Evolutionary conservation across 306 rosid genomes (phyloP).

Genomic region (Psophocarpus tetragonolobus): DNA sequence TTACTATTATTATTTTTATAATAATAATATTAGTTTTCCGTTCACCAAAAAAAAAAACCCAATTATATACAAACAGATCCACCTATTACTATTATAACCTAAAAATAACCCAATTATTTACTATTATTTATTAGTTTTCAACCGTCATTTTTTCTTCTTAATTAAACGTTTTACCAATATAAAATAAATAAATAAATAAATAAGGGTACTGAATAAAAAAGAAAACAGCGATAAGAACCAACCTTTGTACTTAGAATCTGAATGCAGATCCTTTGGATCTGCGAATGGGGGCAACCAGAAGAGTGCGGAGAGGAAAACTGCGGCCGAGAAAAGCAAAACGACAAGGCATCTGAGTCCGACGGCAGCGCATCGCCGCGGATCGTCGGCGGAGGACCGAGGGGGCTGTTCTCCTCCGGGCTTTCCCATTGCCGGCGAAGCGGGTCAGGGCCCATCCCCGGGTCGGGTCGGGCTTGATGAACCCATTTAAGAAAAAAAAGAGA

Average conservation of each 20-base stretch:
- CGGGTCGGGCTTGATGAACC: conserved; percentile 36
- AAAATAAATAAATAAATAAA: neutral
- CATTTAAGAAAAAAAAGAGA: conserved; percentile 38
- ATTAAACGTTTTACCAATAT: neutral
- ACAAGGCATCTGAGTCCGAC: conserved; percentile 64
- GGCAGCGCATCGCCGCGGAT: conserved; percentile 41
- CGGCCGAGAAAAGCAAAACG: conserved; percentile 57
- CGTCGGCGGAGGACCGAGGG: conserved; percentile 38
- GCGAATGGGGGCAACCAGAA: conserved; percentile 76
- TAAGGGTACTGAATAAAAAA: neutral
- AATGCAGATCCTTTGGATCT: conserved; percentile 65
- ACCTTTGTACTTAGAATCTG: conserved; percentile 65
- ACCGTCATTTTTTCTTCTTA: neutral
- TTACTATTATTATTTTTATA: too few relatives aligned
- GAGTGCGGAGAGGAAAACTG: conserved; percentile 66
- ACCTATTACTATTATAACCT: too few relatives aligned
- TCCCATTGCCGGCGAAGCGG: conserved; percentile 66
- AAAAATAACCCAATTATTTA: too few relatives aligned
- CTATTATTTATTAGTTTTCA: too few relatives aligned
- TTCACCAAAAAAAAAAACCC: too few relatives aligned
- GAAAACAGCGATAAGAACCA: neutral
- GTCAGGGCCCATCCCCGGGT: conserved; percentile 50
- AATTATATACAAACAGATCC: too few relatives aligned
- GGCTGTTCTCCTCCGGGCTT: conserved; percentile 58
- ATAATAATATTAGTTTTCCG: too few relatives aligned